A percentile compares a stretch with the other conserved stretches of the same genome.
Conservation (phyloP, 345 rosid genomes). For the Aurinia saxatilis region DNA sequence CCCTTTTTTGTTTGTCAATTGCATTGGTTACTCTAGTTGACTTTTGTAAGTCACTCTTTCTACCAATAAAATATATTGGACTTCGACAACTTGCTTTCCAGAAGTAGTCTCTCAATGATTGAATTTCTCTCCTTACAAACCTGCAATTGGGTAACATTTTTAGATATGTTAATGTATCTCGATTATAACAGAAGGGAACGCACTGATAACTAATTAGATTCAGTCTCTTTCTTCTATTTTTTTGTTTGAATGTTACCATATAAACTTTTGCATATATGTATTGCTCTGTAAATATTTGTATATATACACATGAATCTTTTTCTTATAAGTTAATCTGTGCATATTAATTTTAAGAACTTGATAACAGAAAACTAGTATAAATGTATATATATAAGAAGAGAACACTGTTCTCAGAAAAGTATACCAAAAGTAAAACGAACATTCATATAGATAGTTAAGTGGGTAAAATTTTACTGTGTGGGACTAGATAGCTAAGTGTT, state of each 20-base stretch:
- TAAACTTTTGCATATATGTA: no score
- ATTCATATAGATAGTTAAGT: no score
- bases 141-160: background rate
- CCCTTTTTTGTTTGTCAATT: background rate
- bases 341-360: no score
- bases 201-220: background rate
- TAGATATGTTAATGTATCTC: background rate
- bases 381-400: no score
- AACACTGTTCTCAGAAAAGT: no score
- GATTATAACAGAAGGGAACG: background rate
- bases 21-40: constrained; percentile 12
- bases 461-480: no score
- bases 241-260: background rate
- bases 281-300: no score
- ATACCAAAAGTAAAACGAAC: no score
- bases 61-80: background rate
- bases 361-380: no score
- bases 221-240: background rate
- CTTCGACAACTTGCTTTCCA: background rate
- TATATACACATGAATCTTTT: no score
- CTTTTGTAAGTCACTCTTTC: background rate
- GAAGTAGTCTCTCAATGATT: background rate
- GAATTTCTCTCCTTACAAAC: background rate
- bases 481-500: no score
- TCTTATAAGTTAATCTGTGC: no score